Evolutionary conservation across 1,284 basidiomycete species (phyloP).

Genomic region (Ustilago loliicola): DNA sequence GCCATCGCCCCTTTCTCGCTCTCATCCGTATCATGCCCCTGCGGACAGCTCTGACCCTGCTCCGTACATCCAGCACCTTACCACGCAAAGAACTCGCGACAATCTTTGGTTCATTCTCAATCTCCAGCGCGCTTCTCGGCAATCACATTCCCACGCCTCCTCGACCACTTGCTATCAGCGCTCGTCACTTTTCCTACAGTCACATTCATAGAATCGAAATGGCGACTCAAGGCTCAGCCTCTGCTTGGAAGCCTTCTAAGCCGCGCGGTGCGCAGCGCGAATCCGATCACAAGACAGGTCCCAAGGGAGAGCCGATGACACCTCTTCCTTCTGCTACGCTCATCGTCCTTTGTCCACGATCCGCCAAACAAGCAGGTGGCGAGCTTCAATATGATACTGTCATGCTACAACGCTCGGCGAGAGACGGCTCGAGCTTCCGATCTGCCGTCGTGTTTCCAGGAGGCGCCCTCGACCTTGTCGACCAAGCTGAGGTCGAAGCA

Average conservation of each 20-base stretch:
- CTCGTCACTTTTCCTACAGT: constrained; percentile 22
- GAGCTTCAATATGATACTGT: constrained; percentile 46
- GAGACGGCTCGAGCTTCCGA: constrained; percentile 61
- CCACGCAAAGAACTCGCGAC: constrained; percentile 21
- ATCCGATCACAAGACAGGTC: constrained; percentile 57
- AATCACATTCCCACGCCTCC: constrained; percentile 27
- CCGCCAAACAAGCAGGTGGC: constrained; percentile 6
- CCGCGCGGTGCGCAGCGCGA: constrained; percentile 44
- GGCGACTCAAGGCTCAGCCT: constrained; percentile 18
- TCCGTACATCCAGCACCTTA: constrained; percentile 14
- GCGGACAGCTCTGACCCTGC: constrained; percentile 15
- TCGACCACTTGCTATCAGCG: neutral
- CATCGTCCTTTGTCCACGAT: constrained; percentile 59
- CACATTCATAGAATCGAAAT: constrained; percentile 29
- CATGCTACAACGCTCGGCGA: constrained; percentile 61
- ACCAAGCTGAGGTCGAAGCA: constrained; percentile 45
- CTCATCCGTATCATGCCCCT: constrained; percentile 24
- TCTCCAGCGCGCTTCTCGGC: neutral
- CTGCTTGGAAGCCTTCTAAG: constrained; percentile 48
- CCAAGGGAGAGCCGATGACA: constrained; percentile 62
- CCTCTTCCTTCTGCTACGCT: constrained; percentile 63
- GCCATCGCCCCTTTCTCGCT: neutral
- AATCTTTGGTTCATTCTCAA: neutral
- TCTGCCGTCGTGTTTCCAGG: constrained; percentile 67
- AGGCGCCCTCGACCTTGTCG: constrained; percentile 58